Percentiles rank a stretch among this genome's conserved stretches.
These are phyloP conservation scores for Boletus speciosus DNA, from an alignment of 768 basidiomycete genomes.

Conservation along the genomic window DNA sequence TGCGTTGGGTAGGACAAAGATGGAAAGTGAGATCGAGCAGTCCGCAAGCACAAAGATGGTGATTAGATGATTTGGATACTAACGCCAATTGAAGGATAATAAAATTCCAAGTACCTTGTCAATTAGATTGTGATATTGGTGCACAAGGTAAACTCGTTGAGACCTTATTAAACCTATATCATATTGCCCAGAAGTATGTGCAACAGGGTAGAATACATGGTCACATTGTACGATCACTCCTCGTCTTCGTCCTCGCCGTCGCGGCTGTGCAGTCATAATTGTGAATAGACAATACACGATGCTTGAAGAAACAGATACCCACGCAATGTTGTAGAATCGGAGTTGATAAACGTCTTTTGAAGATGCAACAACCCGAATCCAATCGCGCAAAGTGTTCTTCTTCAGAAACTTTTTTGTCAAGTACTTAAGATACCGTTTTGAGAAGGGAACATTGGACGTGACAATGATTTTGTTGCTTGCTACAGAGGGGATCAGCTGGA, in stretches of 20 bases:
- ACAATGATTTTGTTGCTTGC: slow-evolving; percentile 82
- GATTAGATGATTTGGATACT: slow-evolving; percentile 12
- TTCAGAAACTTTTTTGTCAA: slow-evolving; percentile 99
- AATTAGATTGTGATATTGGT: not conserved
- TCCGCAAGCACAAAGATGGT: slow-evolving; percentile 12
- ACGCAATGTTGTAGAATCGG: slow-evolving; percentile 93
- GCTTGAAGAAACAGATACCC: slow-evolving; percentile 28
- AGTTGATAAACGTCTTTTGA: slow-evolving; percentile 93
- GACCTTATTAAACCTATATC: not conserved
- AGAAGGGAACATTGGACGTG: slow-evolving; percentile 83
- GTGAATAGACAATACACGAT: not conserved
- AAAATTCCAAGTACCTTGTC: not conserved
- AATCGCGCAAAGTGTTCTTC: slow-evolving; percentile 94
- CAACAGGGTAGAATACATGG: slow-evolving; percentile 1
- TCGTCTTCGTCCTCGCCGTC: slow-evolving; percentile 58
- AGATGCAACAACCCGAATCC: slow-evolving; percentile 96
- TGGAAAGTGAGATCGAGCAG: slow-evolving; percentile 27
- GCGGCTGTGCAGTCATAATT: slow-evolving; percentile 27
- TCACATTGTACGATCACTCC: slow-evolving; percentile 27
- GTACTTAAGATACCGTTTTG: slow-evolving; percentile 98
- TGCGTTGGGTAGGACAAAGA: slow-evolving; percentile 53
- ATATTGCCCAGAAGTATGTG: slow-evolving; percentile 4
- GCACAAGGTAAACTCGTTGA: not conserved
- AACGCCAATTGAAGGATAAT: not conserved
- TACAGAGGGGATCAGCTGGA: slow-evolving; percentile 25